These are phyloP conservation scores for Pseudogymnoascus pannorum DNA, from an alignment of 2,329 filamentous ascomycete species.

Conservation along the genomic window DNA sequence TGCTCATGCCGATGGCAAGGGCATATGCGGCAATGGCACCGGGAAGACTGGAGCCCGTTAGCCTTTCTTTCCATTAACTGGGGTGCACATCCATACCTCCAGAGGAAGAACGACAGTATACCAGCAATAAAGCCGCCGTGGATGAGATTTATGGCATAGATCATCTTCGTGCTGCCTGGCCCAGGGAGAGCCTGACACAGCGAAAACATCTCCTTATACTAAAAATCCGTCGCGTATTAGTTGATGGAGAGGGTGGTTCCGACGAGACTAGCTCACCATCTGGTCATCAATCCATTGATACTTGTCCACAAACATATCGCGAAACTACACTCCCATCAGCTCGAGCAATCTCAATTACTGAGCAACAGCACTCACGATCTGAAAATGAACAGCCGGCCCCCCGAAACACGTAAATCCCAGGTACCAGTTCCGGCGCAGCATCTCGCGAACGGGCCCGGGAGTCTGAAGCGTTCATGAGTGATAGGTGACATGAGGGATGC, in stretches of 20 bases:
- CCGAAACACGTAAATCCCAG: conserved; percentile 60
- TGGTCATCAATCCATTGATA: conserved; percentile 62
- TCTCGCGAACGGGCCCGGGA: not conserved
- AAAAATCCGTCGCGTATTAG: not conserved
- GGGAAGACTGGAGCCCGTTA: conserved; percentile 61
- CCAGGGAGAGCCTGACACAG: conserved; percentile 61
- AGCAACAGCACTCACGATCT: conserved; percentile 38
- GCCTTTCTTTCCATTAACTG: not conserved
- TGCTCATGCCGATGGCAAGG: conserved; percentile 56
- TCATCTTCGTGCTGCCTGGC: conserved; percentile 63
- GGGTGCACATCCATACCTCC: not conserved
- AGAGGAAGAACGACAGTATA: conserved; percentile 38
- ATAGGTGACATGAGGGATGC: too few relatives aligned
- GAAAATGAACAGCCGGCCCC: conserved; percentile 63
- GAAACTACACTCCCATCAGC: conserved; percentile 36
- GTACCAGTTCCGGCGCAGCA: conserved; percentile 41
- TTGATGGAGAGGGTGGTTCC: not conserved
- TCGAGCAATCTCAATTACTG: not conserved
- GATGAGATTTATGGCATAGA: conserved; percentile 59
- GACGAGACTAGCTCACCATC: conserved; percentile 27
- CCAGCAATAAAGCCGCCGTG: conserved; percentile 53
- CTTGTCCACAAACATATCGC: conserved; percentile 53
- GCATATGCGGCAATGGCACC: conserved; percentile 65
- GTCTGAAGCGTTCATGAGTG: too few relatives aligned
- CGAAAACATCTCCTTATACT: conserved; percentile 66